phyloP scores from a whole-genome alignment of 306 rosid genomes.

The Prunus fruticosa region DNA sequence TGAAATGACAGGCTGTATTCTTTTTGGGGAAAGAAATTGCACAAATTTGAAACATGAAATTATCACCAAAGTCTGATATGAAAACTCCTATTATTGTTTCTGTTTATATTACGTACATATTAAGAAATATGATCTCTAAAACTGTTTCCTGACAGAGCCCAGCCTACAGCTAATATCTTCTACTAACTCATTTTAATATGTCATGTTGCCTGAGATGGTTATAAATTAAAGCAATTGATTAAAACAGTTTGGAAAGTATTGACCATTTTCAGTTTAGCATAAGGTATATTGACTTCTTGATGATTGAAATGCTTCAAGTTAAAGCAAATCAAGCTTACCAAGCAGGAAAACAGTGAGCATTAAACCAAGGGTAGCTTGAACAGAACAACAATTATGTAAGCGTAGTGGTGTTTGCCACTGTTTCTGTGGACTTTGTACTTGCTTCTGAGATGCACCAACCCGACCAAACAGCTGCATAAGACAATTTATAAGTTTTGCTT shows the following conservation, averaged over 20 bases:
- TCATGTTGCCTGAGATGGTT: not conserved
- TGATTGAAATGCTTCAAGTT: constrained; percentile 9
- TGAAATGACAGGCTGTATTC: not conserved
- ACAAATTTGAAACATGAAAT: not conserved
- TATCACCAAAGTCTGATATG: not conserved
- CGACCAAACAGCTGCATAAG: constrained; percentile 50
- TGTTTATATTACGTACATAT: not conserved
- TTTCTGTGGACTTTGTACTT: constrained; percentile 50
- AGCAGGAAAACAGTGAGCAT: constrained; percentile 73
- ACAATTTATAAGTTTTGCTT: constrained; percentile 11
- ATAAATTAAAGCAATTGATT: not conserved
- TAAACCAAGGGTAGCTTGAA: constrained; percentile 70
- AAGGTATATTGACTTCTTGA: not conserved
- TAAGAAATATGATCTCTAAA: not conserved
- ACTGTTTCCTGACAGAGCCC: not conserved
- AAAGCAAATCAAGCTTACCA: constrained; percentile 56
- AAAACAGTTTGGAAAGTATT: not conserved
- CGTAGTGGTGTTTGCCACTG: constrained; percentile 52
- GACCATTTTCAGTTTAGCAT: not conserved
- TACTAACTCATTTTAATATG: not conserved
- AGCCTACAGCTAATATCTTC: not conserved
- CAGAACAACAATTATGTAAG: constrained; percentile 53
- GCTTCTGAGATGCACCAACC: constrained; percentile 48
- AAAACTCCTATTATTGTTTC: not conserved
- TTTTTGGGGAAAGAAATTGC: not conserved